Evolutionary conservation across 192 early-diverging fungal species (phyloP), one percentile per base, ranked within the genome.

Genomic region (Oehlia diaphana): DNA sequence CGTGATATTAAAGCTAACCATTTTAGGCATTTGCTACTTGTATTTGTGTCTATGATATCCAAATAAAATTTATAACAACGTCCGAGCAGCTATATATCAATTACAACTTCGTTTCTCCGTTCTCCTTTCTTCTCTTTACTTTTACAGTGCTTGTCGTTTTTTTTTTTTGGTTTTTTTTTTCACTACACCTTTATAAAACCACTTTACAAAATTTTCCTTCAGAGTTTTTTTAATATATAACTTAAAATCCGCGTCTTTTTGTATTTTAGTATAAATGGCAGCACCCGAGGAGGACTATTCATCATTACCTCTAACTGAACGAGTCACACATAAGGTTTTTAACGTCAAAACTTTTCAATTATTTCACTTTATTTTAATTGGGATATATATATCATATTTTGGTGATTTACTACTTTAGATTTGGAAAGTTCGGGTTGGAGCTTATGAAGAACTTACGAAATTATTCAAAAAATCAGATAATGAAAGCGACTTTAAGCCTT

Each of bases 361-460:
- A 7, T 58, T 19, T 58, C 53, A 4, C 4, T 58, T 65, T 68
- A 13, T 82, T 62, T 79, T 47, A 37, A 16, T 83, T 42, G 7
- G 8, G 7, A 42, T 42, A 82, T 42, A 82, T 76, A 78, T 80
- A 74, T 70, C 68, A 37, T 71, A 47, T 16, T n/a, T 49, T 19
- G 1, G 72, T 68, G 72, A 13, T 37, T 63, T 50, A 14, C 8
- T 26, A 23, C 31, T 47, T 47, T 63, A 97, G 97, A 85, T 90
- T 49, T 99, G 97, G 97, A 98, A 99, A 83, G 97, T 94, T 42
- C 92, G 97, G 70, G 84, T 92, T 65, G 88, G 84, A 62, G 97
- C 92, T 9, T 99, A 96, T 82, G 91, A 92, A 37, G 93, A 96
- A 68, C 84, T 97, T 21, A 86, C 90, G 23, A 90, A 90, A 66